Evolutionary conservation across 2,329 filamentous ascomycete species (phyloP), one percentile per base, ranked within the genome.

Genomic region (Colletotrichum gloeosporioides): DNA sequence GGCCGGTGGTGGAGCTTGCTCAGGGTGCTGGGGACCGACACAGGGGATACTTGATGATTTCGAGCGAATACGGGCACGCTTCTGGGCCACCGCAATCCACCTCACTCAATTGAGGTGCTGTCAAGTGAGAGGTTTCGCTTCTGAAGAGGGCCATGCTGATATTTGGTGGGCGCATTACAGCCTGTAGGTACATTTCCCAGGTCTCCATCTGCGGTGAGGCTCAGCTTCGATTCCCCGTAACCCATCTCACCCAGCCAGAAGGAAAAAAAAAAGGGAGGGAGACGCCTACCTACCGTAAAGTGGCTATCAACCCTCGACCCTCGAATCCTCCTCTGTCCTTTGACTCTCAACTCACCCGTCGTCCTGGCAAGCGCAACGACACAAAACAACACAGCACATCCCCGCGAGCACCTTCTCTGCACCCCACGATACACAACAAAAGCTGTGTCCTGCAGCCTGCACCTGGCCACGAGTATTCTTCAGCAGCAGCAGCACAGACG

Each of bases 171-270:
- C 22, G 53, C 34, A 69, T 57, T 62, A 31, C 55, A 31, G 67
- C 67, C 55, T 59, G 53, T 62, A 67, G 63, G 65, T 66, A 75
- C 73, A 67, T 73, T 39, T 68, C 36, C 55, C 22, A 55, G 55
- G 69, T 69, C 63, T 69, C 73, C 73, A 59, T 76, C 44, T 68
- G 63, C 70, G 73, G 73, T 72, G 73, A 76, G 73, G 69, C 73
- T 76, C 73, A 76, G 64, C 70, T 73, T 76, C 63, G 64, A 69
- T 69, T 76, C 73, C 73, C 73, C 73, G 53, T 75, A 44, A 66
- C 74, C 67, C 69, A 69, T 53, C 74, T 67, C 59, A 65, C 66
- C 44, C 70, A 59, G 62, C 27, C 8, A 59, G 10, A 62, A 68
- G 22, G 61, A 61, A 32, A 71, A 59, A 68, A 73, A 73, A 76